A percentile compares a stretch with the other conserved stretches of the same genome.
These are phyloP conservation scores for Suhomyces panamericanus DNA, from an alignment of 1,139 yeast genomes.

Conservation along the genomic window DNA sequence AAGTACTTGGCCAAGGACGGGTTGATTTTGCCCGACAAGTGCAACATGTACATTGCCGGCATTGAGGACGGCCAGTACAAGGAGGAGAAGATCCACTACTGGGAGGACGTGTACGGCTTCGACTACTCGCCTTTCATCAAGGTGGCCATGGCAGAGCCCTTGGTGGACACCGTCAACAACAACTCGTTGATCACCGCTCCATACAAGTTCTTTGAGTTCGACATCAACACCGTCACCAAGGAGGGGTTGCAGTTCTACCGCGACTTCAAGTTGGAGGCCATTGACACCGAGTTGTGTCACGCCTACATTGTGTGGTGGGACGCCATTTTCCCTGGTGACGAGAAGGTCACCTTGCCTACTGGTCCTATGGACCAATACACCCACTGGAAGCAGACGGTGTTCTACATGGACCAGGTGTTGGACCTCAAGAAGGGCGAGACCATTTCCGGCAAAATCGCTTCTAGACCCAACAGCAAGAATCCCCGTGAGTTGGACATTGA, in stretches of 20 bases:
- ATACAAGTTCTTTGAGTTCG: conserved; percentile 73
- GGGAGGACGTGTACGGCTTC: conserved; percentile 98
- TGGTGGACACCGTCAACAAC: conserved; percentile 90
- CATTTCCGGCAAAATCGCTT: conserved; percentile 68
- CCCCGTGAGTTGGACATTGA: conserved; percentile 85
- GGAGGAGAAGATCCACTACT: conserved; percentile 86
- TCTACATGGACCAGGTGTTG: conserved; percentile 82
- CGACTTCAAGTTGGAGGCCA: conserved; percentile 67
- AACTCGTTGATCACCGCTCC: conserved; percentile 73
- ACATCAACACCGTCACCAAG: conserved; percentile 82
- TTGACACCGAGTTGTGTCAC: conserved; percentile 78
- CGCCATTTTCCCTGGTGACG: conserved; percentile 77
- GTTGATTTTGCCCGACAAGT: conserved; percentile 91
- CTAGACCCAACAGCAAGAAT: conserved; percentile 73
- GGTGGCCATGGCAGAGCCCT: conserved; percentile 87
- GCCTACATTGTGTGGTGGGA: conserved; percentile 96
- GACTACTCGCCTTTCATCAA: conserved; percentile 77
- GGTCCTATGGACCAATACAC: conserved; percentile 83
- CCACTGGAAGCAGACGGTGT: conserved; percentile 97
- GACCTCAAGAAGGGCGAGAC: conserved; percentile 76
- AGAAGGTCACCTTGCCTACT: conserved; percentile 67
- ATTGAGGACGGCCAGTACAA: conserved; percentile 95
- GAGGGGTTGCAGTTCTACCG: conserved; percentile 77
- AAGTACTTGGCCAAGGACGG: conserved; percentile 85
- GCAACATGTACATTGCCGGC: conserved; percentile 86